Percentiles rank a stretch among this genome's conserved stretches.
phyloP scores from a whole-genome alignment of 208 protist species.

The Trichomonas tenax region DNA sequence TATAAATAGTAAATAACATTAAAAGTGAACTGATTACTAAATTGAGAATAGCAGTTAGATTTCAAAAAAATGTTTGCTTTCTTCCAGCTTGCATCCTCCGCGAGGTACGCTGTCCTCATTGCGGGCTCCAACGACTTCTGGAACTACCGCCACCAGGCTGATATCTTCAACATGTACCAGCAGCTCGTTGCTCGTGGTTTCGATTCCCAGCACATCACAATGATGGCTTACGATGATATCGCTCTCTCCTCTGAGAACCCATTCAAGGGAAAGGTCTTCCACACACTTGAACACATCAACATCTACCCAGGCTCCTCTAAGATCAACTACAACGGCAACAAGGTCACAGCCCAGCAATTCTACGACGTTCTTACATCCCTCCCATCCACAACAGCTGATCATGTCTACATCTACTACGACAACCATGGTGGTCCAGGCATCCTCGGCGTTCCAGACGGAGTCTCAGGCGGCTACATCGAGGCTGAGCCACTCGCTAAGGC shows the following conservation, averaged over 20 bases:
- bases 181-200: slow-evolving; percentile 33
- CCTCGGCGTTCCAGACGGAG: slow-evolving; percentile 26
- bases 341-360: slow-evolving; percentile 36
- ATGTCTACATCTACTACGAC: slow-evolving; percentile 38
- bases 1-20: too few species aligned
- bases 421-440: slow-evolving; percentile 40
- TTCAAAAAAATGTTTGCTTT: neutral
- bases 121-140: slow-evolving; percentile 38
- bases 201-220: slow-evolving; percentile 30
- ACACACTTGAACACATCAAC: slow-evolving; percentile 25
- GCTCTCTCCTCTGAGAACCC: slow-evolving; percentile 33
- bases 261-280: slow-evolving; percentile 37
- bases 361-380: slow-evolving; percentile 27
- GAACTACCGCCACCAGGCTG: slow-evolving; percentile 51
- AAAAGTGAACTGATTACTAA: too few species aligned
- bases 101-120: slow-evolving; percentile 40
- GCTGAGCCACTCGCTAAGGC: slow-evolving; percentile 24
- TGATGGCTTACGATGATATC: slow-evolving; percentile 43
- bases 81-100: neutral
- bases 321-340: slow-evolving; percentile 26
- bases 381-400: slow-evolving; percentile 12
- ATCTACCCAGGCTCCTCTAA: slow-evolving; percentile 33
- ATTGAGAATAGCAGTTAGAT: neutral
- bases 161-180: slow-evolving; percentile 42
- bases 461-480: neutral